phyloP scores from a whole-genome alignment of 164 flowering plant genomes.

The Piper longum region DNA sequence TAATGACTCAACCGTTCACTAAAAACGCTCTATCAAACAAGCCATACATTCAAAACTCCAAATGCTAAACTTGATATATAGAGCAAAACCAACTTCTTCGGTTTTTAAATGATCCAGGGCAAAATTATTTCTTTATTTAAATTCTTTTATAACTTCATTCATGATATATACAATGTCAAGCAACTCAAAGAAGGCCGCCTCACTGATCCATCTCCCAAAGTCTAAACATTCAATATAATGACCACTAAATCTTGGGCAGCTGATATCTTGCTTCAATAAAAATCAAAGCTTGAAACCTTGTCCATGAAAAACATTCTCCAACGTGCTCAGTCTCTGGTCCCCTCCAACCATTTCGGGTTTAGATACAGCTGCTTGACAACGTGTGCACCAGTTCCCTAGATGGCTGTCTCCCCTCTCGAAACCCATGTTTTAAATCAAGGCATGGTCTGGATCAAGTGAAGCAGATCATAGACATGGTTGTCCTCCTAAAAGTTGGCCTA shows the following conservation, averaged over 20 bases:
- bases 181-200: too few species aligned
- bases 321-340: constrained; percentile 1
- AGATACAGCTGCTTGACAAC: background rate
- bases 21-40: too few species aligned
- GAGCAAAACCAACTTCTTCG: too few species aligned
- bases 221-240: background rate
- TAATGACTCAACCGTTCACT: too few species aligned
- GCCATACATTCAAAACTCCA: too few species aligned
- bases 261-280: background rate
- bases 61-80: too few species aligned
- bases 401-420: background rate
- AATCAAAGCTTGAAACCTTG: background rate
- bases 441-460: background rate
- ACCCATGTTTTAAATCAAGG: background rate
- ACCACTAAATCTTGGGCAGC: background rate
- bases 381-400: background rate
- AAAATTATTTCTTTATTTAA: too few species aligned
- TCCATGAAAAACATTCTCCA: constrained; percentile 5
- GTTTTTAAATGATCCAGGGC: too few species aligned
- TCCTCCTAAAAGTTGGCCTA: background rate
- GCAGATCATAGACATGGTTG: constrained; percentile 1
- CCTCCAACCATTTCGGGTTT: background rate
- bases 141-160: too few species aligned
- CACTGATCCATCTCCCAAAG: background rate
- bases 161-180: too few species aligned